These are phyloP conservation scores for Penicillium occitanis DNA, from an alignment of 2,329 filamentous ascomycete species.

Conservation along the genomic window DNA sequence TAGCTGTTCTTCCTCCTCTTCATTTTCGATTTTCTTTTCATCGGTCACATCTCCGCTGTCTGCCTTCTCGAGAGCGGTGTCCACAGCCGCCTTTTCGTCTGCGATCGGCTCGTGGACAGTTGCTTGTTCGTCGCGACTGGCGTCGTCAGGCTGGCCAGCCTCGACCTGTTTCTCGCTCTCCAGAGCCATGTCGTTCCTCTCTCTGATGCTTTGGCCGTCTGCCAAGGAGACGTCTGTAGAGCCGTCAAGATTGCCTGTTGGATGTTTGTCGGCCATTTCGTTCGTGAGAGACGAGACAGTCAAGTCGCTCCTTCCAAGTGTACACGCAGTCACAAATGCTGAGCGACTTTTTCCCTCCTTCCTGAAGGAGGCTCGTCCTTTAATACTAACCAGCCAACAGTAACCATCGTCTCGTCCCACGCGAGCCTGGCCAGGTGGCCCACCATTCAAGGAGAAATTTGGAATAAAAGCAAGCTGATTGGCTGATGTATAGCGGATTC, in stretches of 20 bases:
- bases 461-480: neutral
- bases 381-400: neutral
- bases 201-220: neutral
- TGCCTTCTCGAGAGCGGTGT: neutral
- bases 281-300: neutral
- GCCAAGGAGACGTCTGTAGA: slow-evolving; percentile 12
- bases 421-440: neutral
- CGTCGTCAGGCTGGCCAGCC: neutral
- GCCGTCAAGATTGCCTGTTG: neutral
- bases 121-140: neutral
- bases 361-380: neutral
- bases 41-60: neutral
- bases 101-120: neutral
- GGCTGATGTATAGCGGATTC: neutral
- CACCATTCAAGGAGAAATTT: neutral
- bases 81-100: slow-evolving; percentile 1
- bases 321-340: neutral
- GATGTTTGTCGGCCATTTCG: neutral
- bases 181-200: neutral
- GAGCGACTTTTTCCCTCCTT: neutral
- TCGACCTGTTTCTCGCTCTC: slow-evolving; percentile 2
- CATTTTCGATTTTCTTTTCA: neutral
- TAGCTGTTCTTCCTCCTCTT: slow-evolving; percentile 23
- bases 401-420: neutral
- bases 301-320: neutral